Base-by-base conservation (phyloP, 805 yeast genomes). In the Monosporozyma aquatica region DNA sequence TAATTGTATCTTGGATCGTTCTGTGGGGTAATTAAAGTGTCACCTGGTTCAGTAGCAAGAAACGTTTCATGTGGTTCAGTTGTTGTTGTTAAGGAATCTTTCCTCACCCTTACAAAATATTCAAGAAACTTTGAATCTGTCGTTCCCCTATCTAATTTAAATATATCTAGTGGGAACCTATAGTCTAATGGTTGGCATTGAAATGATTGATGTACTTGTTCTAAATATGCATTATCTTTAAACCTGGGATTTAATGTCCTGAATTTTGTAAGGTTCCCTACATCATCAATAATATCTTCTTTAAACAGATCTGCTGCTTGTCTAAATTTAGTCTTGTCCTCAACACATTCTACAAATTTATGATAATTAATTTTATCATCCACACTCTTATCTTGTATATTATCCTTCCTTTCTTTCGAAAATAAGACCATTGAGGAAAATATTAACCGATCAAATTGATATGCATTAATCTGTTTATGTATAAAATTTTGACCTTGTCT, bases 391-490 rank as follows among this genome's bases (percentile, higher is more conserved):
- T 15, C 33, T 29, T 29, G 15, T 5, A 32, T 18, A 14, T 9
- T 8, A 9, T n/a, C 23, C 6, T 32, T 9, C 5, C 13, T 18
- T 7, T 32, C 32, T 26, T 38, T 41, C 9, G 70, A 68, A 46
- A 78, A 65, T 5, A 76, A 64, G 11, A 78, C 67, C 35, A 72
- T 65, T 2, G 82, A 74, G 3, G 71, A 68, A 52, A 72, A 79
- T 11, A 75, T 68, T 29, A 76, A 51, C 26, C 63, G 60, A 10
- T 70, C 77, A 20, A 68, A 56, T 59, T 84, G 92, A 24, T 63
- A 64, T 3, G 78, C 78, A 33, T 64, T 61, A 4, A 84, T 75
- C 35, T 74, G 72, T 37, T 79, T 65, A 37, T 76, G 74, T 26
- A 70, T 64, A 42, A 70, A 73, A 42, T 71, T 71, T 34, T 68